phyloP scores from a whole-genome alignment of 352 stramenopile species.

The Phytopythium aichiense region DNA sequence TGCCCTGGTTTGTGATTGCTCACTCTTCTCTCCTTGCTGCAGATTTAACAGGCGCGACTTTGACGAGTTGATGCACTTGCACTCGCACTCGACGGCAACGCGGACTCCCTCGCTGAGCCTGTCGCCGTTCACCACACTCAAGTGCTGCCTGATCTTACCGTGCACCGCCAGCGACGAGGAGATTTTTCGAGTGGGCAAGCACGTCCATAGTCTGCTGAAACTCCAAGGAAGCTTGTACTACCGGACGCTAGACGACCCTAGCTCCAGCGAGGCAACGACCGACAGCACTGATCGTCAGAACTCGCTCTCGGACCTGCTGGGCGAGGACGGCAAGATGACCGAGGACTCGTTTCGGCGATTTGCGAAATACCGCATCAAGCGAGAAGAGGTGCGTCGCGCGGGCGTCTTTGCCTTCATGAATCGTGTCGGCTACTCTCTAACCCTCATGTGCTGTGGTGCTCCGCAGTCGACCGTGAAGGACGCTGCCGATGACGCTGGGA shows the following conservation, averaged over 20 bases:
- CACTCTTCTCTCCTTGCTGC: conserved; percentile 5
- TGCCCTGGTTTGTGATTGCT: not conserved
- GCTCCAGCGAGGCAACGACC: not conserved
- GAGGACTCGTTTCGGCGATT: conserved; percentile 70
- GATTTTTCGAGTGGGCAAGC: conserved; percentile 71
- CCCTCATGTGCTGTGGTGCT: not conserved
- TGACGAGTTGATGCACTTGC: conserved; percentile 76
- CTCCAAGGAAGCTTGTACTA: conserved; percentile 67
- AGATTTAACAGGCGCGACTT: conserved; percentile 66
- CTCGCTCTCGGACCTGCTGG: conserved; percentile 24
- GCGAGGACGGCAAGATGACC: conserved; percentile 51
- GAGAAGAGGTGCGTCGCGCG: conserved; percentile 38
- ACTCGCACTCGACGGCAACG: conserved; percentile 35
- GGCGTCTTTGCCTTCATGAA: not conserved
- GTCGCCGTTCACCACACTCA: conserved; percentile 39
- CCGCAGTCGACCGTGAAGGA: conserved; percentile 13
- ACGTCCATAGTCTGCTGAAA: conserved; percentile 65
- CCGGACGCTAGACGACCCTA: conserved; percentile 22
- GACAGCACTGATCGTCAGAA: conserved; percentile 6
- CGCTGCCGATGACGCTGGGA: conserved; percentile 15
- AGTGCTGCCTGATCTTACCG: conserved; percentile 67
- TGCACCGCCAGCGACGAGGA: conserved; percentile 50
- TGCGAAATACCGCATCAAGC: conserved; percentile 60
- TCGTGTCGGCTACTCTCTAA: not conserved
- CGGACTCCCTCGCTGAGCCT: conserved; percentile 27